Percentiles rank a stretch among this genome's conserved stretches.
phyloP scores from a whole-genome alignment of 2,329 filamentous ascomycete genomes.

The Podosphaera xanthii region DNA sequence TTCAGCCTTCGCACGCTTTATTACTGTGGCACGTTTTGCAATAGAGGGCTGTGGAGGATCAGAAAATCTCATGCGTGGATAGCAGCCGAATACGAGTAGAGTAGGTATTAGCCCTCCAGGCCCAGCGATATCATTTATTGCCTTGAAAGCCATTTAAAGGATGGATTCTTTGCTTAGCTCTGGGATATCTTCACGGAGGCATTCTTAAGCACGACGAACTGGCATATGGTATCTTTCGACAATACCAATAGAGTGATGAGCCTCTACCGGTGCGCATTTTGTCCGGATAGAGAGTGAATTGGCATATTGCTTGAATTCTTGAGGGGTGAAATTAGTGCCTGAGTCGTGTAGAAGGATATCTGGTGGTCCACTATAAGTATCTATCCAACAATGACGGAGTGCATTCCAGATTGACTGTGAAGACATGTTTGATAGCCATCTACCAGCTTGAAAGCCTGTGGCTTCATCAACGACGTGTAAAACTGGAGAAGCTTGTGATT shows the following conservation, averaged over 20 bases:
- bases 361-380: constrained; percentile 3
- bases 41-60: too few relatives aligned
- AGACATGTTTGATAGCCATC: background rate
- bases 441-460: background rate
- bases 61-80: too few relatives aligned
- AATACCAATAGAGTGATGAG: too few relatives aligned
- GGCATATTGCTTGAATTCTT: too few relatives aligned
- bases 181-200: background rate
- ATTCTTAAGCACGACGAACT: background rate
- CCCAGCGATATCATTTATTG: too few relatives aligned
- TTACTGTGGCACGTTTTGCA: too few relatives aligned
- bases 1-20: background rate
- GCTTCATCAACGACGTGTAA: constrained; percentile 1
- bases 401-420: background rate
- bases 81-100: too few relatives aligned
- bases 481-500: background rate
- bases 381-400: background rate
- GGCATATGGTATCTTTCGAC: constrained; percentile 1
- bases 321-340: constrained; percentile 2
- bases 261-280: too few relatives aligned
- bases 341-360: background rate
- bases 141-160: too few relatives aligned
- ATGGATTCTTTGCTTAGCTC: background rate
- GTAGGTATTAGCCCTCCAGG: too few relatives aligned
- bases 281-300: too few relatives aligned